Evolutionary conservation across 2,329 filamentous ascomycete species (phyloP).

Genomic region (Fusarium sp.): DNA sequence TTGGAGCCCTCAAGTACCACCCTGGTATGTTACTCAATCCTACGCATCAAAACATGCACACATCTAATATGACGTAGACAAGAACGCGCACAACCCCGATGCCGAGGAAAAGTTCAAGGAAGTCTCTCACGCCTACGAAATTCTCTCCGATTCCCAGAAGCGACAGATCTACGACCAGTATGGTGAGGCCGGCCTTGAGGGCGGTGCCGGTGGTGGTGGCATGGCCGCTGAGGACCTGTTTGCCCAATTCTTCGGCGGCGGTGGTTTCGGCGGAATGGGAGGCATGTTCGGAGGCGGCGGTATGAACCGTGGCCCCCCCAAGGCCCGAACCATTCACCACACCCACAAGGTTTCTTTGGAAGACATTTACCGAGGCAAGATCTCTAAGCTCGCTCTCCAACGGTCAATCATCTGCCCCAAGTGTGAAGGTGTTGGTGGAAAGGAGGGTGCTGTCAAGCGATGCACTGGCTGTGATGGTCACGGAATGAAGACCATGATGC

Average conservation of each 20-base stretch:
- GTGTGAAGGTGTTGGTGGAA: conserved; percentile 93
- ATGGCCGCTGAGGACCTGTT: conserved; percentile 98
- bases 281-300: conserved; percentile 77
- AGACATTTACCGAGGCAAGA: conserved; percentile 97
- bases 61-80: conserved; percentile 70
- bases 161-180: conserved; percentile 95
- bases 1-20: conserved; percentile 84
- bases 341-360: conserved; percentile 98
- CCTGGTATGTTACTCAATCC: conserved; percentile 71
- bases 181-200: conserved; percentile 96
- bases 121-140: conserved; percentile 93
- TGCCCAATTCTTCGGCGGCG: conserved; percentile 92
- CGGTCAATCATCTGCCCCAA: conserved; percentile 97
- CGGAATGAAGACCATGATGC: conserved; percentile 99
- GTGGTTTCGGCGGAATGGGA: conserved; percentile 68
- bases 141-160: conserved; percentile 92
- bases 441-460: conserved; percentile 96
- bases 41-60: not conserved
- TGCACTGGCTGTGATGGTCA: conserved; percentile 91
- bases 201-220: conserved; percentile 80
- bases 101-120: conserved; percentile 99
- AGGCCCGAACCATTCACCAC: conserved; percentile 97
- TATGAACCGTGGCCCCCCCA: conserved; percentile 82
- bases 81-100: conserved; percentile 93
- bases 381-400: conserved; percentile 96